phyloP scores from a whole-genome alignment of 129 eudicot species.

The Flaveria robusta region DNA sequence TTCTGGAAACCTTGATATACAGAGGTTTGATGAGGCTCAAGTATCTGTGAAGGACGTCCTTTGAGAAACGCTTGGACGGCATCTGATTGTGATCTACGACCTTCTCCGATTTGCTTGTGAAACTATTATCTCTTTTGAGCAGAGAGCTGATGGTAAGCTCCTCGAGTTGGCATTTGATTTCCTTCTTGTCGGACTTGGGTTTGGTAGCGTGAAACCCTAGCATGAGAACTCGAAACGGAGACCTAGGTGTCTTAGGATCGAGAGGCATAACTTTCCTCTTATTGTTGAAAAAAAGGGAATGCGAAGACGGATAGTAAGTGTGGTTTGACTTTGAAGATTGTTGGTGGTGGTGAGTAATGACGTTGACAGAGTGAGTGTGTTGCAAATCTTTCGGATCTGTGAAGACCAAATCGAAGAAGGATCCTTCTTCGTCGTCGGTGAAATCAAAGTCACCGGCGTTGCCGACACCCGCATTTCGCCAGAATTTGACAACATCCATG shows the following conservation, averaged over 20 bases:
- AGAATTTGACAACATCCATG: conserved; percentile 64
- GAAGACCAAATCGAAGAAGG: conserved; percentile 71
- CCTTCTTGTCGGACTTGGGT: conserved; percentile 34
- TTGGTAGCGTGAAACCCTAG: conserved; percentile 48
- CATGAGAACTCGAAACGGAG: conserved; percentile 50
- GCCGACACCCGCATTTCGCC: conserved; percentile 53
- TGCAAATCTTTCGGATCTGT: conserved; percentile 30
- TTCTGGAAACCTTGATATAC: conserved; percentile 43
- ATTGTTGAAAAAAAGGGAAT: conserved; percentile 27
- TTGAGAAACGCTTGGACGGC: conserved; percentile 37
- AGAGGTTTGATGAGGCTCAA: conserved; percentile 63
- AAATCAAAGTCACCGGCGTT: conserved; percentile 32
- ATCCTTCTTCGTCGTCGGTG: conserved; percentile 63
- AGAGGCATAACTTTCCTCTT: conserved; percentile 35
- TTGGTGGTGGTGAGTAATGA: conserved; percentile 29
- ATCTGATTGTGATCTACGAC: conserved; percentile 14
- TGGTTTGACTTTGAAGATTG: conserved; percentile 32
- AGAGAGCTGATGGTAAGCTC: conserved; percentile 40
- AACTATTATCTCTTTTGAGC: conserved; percentile 48
- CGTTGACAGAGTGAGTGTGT: conserved; percentile 10
- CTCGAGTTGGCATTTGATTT: conserved; percentile 40
- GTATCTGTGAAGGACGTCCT: conserved; percentile 50
- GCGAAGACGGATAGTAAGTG: conserved; percentile 31
- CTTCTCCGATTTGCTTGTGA: conserved; percentile 24
- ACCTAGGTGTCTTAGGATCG: conserved; percentile 51